Evolutionary conservation across 2,329 filamentous ascomycete species (phyloP).

Genomic region (Didymella pomorum): DNA sequence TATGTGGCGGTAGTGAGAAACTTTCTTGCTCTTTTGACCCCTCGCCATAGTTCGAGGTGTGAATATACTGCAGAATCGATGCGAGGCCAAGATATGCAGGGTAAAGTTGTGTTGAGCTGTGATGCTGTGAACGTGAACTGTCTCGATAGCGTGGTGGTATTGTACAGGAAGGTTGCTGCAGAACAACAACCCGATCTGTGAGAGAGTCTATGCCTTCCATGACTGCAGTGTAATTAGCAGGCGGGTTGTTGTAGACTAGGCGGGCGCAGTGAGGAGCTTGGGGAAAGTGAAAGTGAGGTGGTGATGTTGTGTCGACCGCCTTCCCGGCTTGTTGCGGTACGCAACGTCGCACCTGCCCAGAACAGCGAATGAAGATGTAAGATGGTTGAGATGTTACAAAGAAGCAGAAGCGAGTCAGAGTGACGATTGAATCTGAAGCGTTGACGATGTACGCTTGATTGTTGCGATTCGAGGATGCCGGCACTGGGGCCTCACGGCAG

Average conservation of each 20-base stretch:
- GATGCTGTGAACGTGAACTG: slow-evolving; percentile 26
- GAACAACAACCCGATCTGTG: background rate
- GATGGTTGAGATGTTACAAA: background rate
- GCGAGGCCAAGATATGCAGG: slow-evolving; percentile 23
- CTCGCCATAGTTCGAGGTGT: slow-evolving; percentile 27
- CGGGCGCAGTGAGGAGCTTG: background rate
- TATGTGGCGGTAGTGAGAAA: background rate
- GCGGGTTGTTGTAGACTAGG: background rate
- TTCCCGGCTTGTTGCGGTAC: slow-evolving; percentile 8
- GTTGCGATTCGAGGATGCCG: background rate
- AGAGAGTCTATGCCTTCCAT: slow-evolving; percentile 4
- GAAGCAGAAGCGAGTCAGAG: background rate
- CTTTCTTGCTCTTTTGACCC: slow-evolving; percentile 23
- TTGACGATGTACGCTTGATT: background rate
- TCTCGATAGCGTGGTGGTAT: slow-evolving; percentile 1
- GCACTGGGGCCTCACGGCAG: background rate
- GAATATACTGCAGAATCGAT: slow-evolving; percentile 36
- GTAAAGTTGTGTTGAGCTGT: slow-evolving; percentile 33
- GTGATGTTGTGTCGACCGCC: slow-evolving; percentile 1
- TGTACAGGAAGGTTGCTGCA: background rate
- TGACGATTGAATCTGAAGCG: background rate
- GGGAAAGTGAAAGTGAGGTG: background rate
- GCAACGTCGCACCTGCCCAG: background rate
- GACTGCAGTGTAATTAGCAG: background rate
- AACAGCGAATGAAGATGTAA: background rate